phyloP scores from a whole-genome alignment of 192 early-diverging fungal species.

The Coemansia sp. region DNA sequence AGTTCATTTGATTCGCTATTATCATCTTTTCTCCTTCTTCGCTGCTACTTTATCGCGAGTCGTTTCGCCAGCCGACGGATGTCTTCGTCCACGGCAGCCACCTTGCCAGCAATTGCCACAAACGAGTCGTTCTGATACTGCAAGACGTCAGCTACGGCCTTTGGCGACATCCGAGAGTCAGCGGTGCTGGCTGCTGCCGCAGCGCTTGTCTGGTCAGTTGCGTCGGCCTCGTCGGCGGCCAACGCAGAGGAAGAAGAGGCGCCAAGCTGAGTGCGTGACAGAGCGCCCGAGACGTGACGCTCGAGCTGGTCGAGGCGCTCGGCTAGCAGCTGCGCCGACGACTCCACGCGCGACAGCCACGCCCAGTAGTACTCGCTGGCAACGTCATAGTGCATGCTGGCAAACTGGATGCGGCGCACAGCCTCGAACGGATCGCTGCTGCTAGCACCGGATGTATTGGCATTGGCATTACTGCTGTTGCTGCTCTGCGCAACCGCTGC shows the following conservation, averaged over 20 bases:
- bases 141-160: constrained; percentile 35
- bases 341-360: constrained; percentile 37
- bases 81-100: constrained; percentile 45
- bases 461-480: not conserved
- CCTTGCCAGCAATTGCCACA: constrained; percentile 39
- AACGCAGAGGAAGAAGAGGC: not conserved
- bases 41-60: constrained; percentile 16
- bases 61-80: constrained; percentile 25
- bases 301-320: constrained; percentile 49
- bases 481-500: not conserved
- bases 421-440: constrained; percentile 30
- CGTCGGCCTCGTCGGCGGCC: not conserved
- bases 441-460: no score
- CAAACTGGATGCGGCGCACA: constrained; percentile 39
- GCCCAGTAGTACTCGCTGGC: constrained; percentile 51
- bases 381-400: constrained; percentile 36
- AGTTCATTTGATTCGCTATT: no score
- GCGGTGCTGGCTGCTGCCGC: constrained; percentile 3
- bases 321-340: constrained; percentile 24
- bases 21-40: not conserved
- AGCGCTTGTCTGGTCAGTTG: not conserved
- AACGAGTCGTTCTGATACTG: constrained; percentile 51
- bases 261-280: constrained; percentile 8
- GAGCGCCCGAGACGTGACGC: constrained; percentile 29
- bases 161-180: constrained; percentile 18